These are phyloP conservation scores for Hanseniaspora gamundiae DNA, from an alignment of 1,139 yeast genomes.

Conservation along the genomic window DNA sequence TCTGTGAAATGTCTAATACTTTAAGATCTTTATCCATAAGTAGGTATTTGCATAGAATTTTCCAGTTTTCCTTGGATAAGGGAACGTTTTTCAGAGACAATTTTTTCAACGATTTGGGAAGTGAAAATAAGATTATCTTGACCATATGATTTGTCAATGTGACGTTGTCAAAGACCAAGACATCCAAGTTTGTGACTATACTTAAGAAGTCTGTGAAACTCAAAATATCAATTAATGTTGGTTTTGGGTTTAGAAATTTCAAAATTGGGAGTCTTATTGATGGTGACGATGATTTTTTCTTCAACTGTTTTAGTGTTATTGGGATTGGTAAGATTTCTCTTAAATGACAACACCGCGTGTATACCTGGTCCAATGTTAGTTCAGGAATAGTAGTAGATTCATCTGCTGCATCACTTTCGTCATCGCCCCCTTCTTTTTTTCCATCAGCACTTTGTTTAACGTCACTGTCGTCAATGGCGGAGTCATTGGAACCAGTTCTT, in stretches of 20 bases:
- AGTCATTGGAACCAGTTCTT: slow-evolving; percentile 8
- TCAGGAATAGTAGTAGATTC: slow-evolving; percentile 18
- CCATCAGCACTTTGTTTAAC: too few species aligned
- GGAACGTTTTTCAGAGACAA: slow-evolving; percentile 70
- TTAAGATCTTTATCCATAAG: slow-evolving; percentile 43
- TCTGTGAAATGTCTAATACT: slow-evolving; percentile 73
- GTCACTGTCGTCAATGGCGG: too few species aligned
- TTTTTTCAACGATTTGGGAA: slow-evolving; percentile 55
- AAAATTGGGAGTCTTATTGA: slow-evolving; percentile 52
- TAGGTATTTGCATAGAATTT: slow-evolving; percentile 57
- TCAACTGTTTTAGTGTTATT: slow-evolving; percentile 64
- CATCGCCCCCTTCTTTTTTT: slow-evolving; percentile 9
- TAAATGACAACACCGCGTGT: slow-evolving; percentile 65
- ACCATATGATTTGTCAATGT: slow-evolving; percentile 73
- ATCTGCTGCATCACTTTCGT: slow-evolving; percentile 5
- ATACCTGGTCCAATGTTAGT: slow-evolving; percentile 49
- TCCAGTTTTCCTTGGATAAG: slow-evolving; percentile 64
- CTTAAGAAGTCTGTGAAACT: slow-evolving; percentile 83
- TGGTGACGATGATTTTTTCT: slow-evolving; percentile 42
- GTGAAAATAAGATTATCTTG: slow-evolving; percentile 49
- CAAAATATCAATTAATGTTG: slow-evolving; percentile 77
- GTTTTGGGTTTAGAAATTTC: slow-evolving; percentile 77
- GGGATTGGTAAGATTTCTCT: slow-evolving; percentile 68
- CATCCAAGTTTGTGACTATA: slow-evolving; percentile 59
- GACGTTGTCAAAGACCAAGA: slow-evolving; percentile 74